Evolutionary conservation across 768 basidiomycete genomes (phyloP), one percentile per base, ranked within the genome.

Genomic region (Xerocomellus intermedius): DNA sequence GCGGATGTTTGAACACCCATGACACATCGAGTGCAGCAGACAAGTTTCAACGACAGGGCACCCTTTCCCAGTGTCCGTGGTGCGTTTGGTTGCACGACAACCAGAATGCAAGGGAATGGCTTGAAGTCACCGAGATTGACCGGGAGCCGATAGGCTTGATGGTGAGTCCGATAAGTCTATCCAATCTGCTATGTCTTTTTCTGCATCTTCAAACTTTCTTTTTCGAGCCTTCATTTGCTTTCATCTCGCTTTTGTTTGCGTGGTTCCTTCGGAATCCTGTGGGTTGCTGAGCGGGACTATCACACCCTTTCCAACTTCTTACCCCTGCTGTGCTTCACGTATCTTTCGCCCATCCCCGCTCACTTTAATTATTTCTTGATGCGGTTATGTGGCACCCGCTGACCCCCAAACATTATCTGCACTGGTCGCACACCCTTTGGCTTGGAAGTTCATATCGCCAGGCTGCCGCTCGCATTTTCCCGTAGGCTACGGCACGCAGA

Each of bases 21-120:
- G 50, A 57, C 39, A 28, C 51, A 24, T 47, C 57, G 9, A 56
- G 41, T 6, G 50, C 56, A 19, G 48, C 54, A 13, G 43, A 24
- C 35, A 22, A 22, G 24, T 5, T 4, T 53, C 50, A 36, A 36
- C 53, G 22, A 36, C 47, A 50, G 8, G 33, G 16, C 5, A 28
- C 50, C 42, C 48, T 42, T 42, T 36, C 45, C 28, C 55, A 43
- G 14, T 66, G 64, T 52, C 44, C 61, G 30, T 45, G 33, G 44
- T 73, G 69, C 47, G 21, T 55, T 17, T 52, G 59, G 60, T 22
- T 52, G 26, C 47, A 53, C 10, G 76, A 77, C 49, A 62, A 50
- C n/a, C 54, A 57, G 33, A 66, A 57, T 41, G 76, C 75, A 8
- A 61, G 45, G 28, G 54, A 53, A 21, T 76, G 75, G 74, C 63